Evolutionary conservation across 2,329 filamentous ascomycete species (phyloP).

Genomic region (Fusarium xyrophilum): DNA sequence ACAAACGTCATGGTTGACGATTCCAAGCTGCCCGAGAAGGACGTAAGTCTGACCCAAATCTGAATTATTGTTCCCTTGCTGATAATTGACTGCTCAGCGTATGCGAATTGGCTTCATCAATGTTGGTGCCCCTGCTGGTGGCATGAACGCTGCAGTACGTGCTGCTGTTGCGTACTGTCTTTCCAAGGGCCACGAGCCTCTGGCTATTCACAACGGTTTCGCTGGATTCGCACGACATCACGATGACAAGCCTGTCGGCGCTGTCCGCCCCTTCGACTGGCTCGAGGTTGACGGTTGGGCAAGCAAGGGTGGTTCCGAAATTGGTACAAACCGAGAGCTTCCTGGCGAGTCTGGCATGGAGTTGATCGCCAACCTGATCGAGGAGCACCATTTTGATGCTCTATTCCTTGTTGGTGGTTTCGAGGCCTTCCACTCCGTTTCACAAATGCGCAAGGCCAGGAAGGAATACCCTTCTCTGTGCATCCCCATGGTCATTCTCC

Average conservation of each 20-base stretch:
- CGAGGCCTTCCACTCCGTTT: constrained; percentile 92
- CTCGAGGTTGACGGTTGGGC: constrained; percentile 95
- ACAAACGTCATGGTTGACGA: constrained; percentile 78
- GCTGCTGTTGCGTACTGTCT: constrained; percentile 93
- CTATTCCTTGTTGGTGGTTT: constrained; percentile 94
- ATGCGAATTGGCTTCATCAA: constrained; percentile 97
- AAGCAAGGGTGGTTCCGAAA: constrained; percentile 95
- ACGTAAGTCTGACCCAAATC: constrained; percentile 59
- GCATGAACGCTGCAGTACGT: constrained; percentile 96
- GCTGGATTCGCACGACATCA: constrained; percentile 92
- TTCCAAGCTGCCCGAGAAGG: constrained; percentile 70
- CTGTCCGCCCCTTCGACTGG: constrained; percentile 88
- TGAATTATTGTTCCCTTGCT: not conserved
- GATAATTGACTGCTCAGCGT: constrained; percentile 59
- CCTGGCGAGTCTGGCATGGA: constrained; percentile 86
- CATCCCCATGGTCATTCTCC: constrained; percentile 89
- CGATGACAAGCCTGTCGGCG: constrained; percentile 77
- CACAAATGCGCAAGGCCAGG: constrained; percentile 82
- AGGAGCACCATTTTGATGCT: constrained; percentile 86
- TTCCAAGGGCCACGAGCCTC: constrained; percentile 86
- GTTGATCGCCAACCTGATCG: constrained; percentile 81
- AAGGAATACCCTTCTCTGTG: constrained; percentile 82
- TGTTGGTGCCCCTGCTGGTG: constrained; percentile 93
- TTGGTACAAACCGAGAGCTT: constrained; percentile 94
- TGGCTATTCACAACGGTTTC: constrained; percentile 97